phyloP scores from a whole-genome alignment of 2,329 filamentous ascomycete species.

The Trichoderma brevicompactum region DNA sequence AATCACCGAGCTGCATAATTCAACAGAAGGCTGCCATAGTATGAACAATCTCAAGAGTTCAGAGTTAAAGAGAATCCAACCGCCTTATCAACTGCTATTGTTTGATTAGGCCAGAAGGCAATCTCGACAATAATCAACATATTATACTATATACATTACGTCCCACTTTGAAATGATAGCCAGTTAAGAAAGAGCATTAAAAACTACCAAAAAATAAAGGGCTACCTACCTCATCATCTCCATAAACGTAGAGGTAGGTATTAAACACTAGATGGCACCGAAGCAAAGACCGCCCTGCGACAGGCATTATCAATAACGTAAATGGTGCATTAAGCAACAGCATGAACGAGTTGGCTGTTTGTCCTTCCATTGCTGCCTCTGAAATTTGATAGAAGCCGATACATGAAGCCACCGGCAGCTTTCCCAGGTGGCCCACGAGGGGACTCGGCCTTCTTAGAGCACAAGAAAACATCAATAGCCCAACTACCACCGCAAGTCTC shows the following conservation, averaged over 20 bases:
- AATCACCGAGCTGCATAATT: too few species aligned
- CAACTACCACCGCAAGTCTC: conserved; percentile 35
- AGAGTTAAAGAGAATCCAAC: too few species aligned
- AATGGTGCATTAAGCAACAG: not conserved
- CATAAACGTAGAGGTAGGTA: not conserved
- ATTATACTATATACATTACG: conserved; percentile 4
- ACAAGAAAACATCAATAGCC: conserved; percentile 35
- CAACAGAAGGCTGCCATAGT: too few species aligned
- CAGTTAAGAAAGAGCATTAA: not conserved
- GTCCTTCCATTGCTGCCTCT: not conserved
- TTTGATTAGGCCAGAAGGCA: not conserved
- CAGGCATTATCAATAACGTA: not conserved
- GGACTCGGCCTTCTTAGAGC: conserved; percentile 2
- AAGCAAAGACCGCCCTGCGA: not conserved
- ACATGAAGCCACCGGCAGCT: conserved; percentile 1
- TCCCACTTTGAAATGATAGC: not conserved
- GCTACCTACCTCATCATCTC: not conserved
- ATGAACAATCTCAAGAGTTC: too few species aligned
- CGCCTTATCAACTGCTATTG: too few species aligned
- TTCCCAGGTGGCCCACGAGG: not conserved
- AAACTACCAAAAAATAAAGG: not conserved
- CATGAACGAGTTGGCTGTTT: not conserved
- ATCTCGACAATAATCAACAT: not conserved
- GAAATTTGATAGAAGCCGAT: conserved; percentile 16
- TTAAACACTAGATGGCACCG: too few species aligned